Percentiles rank a stretch among this genome's conserved stretches.
These are phyloP conservation scores for Pythium phragmitis DNA, from an alignment of 352 stramenopile species.

Conservation along the genomic window DNA sequence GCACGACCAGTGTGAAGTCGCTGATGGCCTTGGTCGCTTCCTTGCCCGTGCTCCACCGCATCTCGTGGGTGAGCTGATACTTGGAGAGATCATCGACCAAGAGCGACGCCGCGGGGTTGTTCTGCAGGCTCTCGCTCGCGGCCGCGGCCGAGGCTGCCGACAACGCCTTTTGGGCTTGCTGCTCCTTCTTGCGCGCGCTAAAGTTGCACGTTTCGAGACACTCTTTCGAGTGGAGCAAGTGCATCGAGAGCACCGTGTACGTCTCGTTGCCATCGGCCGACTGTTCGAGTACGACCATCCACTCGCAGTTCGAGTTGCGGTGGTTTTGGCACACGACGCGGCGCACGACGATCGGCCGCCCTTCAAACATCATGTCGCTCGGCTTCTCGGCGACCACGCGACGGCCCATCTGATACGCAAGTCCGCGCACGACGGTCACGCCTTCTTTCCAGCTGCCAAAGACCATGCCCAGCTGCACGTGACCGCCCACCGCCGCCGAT, in stretches of 20 bases:
- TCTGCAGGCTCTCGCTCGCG: slow-evolving; percentile 16
- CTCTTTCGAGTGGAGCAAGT: slow-evolving; percentile 65
- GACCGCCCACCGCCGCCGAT: slow-evolving; percentile 24
- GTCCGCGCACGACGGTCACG: slow-evolving; percentile 42
- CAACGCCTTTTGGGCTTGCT: slow-evolving; percentile 24
- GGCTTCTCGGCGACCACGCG: slow-evolving; percentile 56
- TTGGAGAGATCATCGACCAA: slow-evolving; percentile 62
- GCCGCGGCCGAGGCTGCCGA: slow-evolving; percentile 2
- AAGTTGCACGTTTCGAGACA: slow-evolving; percentile 80
- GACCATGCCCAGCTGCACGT: slow-evolving; percentile 43
- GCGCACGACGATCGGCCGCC: slow-evolving; percentile 44
- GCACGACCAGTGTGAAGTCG: slow-evolving; percentile 75
- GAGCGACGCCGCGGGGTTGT: slow-evolving; percentile 34
- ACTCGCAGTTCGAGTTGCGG: slow-evolving; percentile 69
- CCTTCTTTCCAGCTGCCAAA: slow-evolving; percentile 65
- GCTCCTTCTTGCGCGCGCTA: slow-evolving; percentile 55
- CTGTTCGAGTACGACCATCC: slow-evolving; percentile 63
- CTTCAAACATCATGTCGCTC: slow-evolving; percentile 39
- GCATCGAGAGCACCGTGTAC: slow-evolving; percentile 56
- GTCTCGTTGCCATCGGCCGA: slow-evolving; percentile 35
- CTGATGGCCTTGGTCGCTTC: slow-evolving; percentile 76
- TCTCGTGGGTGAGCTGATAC: slow-evolving; percentile 74
- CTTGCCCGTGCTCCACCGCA: slow-evolving; percentile 79
- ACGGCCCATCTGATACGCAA: slow-evolving; percentile 60
- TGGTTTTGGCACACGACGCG: slow-evolving; percentile 71